Conservation (phyloP, 1,139 yeast genomes). For the Ogataea hybrid region DNA sequence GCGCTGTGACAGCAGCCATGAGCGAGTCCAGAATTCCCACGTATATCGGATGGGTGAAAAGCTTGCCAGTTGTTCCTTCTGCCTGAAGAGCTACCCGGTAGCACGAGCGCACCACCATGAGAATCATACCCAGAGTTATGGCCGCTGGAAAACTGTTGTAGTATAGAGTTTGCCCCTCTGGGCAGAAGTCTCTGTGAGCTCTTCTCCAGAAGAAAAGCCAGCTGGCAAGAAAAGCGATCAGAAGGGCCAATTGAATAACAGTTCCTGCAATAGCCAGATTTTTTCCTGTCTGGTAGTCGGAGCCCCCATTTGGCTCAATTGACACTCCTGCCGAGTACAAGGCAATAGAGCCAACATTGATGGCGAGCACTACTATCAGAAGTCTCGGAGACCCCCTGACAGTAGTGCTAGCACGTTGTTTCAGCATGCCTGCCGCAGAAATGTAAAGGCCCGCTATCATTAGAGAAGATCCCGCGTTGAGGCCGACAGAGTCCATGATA, state of each 20-base stretch:
- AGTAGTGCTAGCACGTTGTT: neutral
- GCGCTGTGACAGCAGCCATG: slow-evolving; percentile 50
- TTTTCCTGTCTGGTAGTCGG: slow-evolving; percentile 59
- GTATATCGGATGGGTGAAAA: slow-evolving; percentile 66
- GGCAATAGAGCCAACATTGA: neutral
- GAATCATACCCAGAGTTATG: slow-evolving; percentile 50
- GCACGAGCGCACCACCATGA: slow-evolving; percentile 66
- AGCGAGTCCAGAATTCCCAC: slow-evolving; percentile 73
- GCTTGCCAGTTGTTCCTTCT: slow-evolving; percentile 69
- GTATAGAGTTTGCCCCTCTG: neutral
- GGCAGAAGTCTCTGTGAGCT: neutral
- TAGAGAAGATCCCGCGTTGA: slow-evolving; percentile 80
- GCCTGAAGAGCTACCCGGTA: slow-evolving; percentile 79
- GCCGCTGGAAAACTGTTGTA: slow-evolving; percentile 50
- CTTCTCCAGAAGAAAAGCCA: neutral
- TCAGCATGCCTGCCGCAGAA: slow-evolving; percentile 52
- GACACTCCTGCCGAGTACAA: slow-evolving; percentile 1
- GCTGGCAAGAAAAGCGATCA: slow-evolving; percentile 33
- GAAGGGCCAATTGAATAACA: slow-evolving; percentile 71
- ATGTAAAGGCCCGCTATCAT: slow-evolving; percentile 82
- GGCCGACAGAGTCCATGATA: slow-evolving; percentile 59
- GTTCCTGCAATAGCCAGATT: slow-evolving; percentile 81
- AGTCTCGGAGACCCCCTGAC: neutral
- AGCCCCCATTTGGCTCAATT: slow-evolving; percentile 40
- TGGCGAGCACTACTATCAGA: neutral